Base-by-base conservation (phyloP, 306 rosid genomes). In the Citrullus mucosospermus region DNA sequence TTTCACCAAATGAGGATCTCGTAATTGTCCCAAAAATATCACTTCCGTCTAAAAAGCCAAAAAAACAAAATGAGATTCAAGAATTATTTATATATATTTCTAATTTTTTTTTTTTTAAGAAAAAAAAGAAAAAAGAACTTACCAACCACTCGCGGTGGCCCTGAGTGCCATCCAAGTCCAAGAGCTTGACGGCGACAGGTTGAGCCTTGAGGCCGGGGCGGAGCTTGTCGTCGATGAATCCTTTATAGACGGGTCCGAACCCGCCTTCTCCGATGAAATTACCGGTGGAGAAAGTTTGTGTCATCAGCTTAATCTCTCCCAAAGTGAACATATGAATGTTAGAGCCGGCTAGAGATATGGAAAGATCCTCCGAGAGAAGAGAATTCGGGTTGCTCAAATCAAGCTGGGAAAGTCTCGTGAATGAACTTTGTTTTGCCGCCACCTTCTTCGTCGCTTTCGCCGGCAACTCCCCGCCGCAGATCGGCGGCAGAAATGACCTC, bases 81-180 rank as follows among this genome's bases (percentile, higher is more conserved):
- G 5, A 18, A 6, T 55, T 7, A 18, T 55, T 1, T 18, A 58
- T n/a, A 50, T 14, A 50, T 14, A 14, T 1, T 6, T 4, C 8
- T 4, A 48, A 3, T 9, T 11, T 32, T 48, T 43, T 11, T 61
- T 9, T n/a, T n/a, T 14, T 30, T 0, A 25, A 25, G 28, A 25
- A 25, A 25, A 25, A 25, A 25, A 25, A 25, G 28, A 25, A 25
- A 25, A 25, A 25, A 38, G 20, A 4, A 86, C 98, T 67, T 46
- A 96, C 99, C 99, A 96, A 79, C 99, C 99, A 96, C 89, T 96
- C 99, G 41, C 85, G 85, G 38, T 96, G 99, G n/a, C 99, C 99
- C 61, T 96, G 99, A 1, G 89, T 1, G 14, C 99, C 99, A 78
- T 91, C 98, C 91, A 91, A 81, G 69, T 96, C 92, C 80, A 96